Base-by-base conservation (phyloP, 2,329 filamentous ascomycete genomes). In the Raffaelea deltoideospora region DNA sequence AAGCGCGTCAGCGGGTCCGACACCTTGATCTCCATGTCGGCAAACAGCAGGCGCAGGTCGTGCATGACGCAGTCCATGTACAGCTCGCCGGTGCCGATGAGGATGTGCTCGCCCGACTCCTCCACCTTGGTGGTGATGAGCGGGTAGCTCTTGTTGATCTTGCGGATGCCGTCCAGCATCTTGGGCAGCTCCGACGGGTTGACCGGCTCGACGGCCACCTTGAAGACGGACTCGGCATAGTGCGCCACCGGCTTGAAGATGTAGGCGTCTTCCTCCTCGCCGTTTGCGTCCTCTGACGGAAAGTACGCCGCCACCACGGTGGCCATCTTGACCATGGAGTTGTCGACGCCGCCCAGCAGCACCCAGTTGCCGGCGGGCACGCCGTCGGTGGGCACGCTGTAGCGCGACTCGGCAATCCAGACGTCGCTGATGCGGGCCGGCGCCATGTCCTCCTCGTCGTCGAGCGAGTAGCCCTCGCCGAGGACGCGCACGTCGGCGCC, bases 61-160 rank as follows among this genome's bases (percentile, higher is more conserved):
- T 98, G 90, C 32, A 98, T 68, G 4, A 98, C 88, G 50, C 90
- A 98, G 56, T 98, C 90, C 87, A 98, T 96, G 63, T 98, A 98
- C n/a, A 98, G 67, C 56, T 98, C 90, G 41, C 90, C 90, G 0
- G 90, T 98, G 19, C 90, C 90, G 5, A 98, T 72, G 33, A 98
- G 70, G 45, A 98, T 79, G 53, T 98, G 90, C 58, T 98, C 90
- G 35, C 90, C 90, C 2, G 86, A 95, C 59, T 98, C 90, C 55
- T 98, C 90, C 4, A 98, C 90, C 56, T 96, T 96, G 5, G 90
- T 98, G 11, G 82, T 84, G 48, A 96, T 83, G 20, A 98, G 69
- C 22, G 90, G 90, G 49, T 96, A 98, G 49, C 84, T 93, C 59
- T 98, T 98, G 66, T 95, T 94, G 59, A 98, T 81, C 53, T 94